These are phyloP conservation scores for Fusarium sp. DNA, from an alignment of 2,329 filamentous ascomycete species.

Conservation along the genomic window DNA sequence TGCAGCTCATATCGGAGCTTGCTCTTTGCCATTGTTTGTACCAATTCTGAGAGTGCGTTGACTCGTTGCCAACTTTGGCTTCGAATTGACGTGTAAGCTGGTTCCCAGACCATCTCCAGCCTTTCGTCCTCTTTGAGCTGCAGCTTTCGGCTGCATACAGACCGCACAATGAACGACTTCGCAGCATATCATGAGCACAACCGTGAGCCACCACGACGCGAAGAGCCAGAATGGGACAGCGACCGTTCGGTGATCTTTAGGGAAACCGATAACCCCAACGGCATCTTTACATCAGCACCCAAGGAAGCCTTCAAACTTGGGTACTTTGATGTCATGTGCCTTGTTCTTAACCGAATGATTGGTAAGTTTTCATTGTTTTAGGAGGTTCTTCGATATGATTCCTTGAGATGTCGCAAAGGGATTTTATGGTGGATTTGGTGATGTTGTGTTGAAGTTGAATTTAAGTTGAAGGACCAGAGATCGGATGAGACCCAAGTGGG, in stretches of 20 bases:
- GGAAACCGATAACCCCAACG: constrained; percentile 35
- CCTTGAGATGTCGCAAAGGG: neutral
- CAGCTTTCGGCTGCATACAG: neutral
- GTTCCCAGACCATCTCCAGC: neutral
- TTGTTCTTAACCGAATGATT: constrained; percentile 51
- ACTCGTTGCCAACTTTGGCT: constrained; percentile 10
- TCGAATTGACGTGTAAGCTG: neutral
- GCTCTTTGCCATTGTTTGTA: neutral
- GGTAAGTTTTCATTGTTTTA: constrained; percentile 39
- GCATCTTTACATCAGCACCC: constrained; percentile 48
- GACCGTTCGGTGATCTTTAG: constrained; percentile 30
- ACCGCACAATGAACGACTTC: constrained; percentile 44
- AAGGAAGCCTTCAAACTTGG: constrained; percentile 49
- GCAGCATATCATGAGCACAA: constrained; percentile 27
- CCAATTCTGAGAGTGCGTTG: neutral
- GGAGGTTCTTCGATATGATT: neutral
- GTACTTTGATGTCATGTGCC: constrained; percentile 49
- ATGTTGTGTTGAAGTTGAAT: constrained; percentile 35
- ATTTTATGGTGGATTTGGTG: neutral
- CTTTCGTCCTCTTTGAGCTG: neutral
- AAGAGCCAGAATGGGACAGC: constrained; percentile 21
- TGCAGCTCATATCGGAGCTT: neutral
- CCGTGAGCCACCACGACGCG: neutral
- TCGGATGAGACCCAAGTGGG: constrained; percentile 35
- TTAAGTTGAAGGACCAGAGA: constrained; percentile 23